phyloP scores from a whole-genome alignment of 2,329 filamentous ascomycete genomes.

The Sporothrix pallida region DNA sequence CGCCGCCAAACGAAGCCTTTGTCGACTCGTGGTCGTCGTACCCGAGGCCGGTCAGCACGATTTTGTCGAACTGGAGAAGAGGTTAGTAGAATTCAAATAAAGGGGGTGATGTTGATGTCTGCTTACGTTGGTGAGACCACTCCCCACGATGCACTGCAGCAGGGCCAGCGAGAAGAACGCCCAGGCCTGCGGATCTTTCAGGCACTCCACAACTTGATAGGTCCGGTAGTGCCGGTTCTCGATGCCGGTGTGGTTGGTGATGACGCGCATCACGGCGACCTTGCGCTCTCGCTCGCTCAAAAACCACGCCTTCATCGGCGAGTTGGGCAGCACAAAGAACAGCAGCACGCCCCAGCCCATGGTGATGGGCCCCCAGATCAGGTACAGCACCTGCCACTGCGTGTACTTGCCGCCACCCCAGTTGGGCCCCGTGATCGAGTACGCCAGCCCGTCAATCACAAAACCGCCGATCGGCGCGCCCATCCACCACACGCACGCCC shows the following conservation, averaged over 20 bases:
- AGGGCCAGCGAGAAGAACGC: slow-evolving; percentile 43
- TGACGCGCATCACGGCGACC: slow-evolving; percentile 44
- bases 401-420: slow-evolving; percentile 32
- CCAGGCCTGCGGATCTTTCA: slow-evolving; percentile 45
- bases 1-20: slow-evolving; percentile 32
- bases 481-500: slow-evolving; percentile 35
- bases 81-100: background rate
- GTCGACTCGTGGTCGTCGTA: slow-evolving; percentile 57
- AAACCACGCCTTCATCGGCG: slow-evolving; percentile 48
- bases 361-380: slow-evolving; percentile 45
- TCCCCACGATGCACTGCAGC: slow-evolving; percentile 43
- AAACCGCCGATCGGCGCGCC: slow-evolving; percentile 33
- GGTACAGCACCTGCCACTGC: slow-evolving; percentile 43
- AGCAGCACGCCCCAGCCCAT: slow-evolving; percentile 42
- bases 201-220: slow-evolving; percentile 45
- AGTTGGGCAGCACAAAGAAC: slow-evolving; percentile 48
- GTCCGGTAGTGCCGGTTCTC: slow-evolving; percentile 44
- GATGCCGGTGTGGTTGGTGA: slow-evolving; percentile 47
- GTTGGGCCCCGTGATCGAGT: slow-evolving; percentile 28
- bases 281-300: slow-evolving; percentile 41
- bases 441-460: slow-evolving; percentile 30
- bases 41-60: slow-evolving; percentile 62
- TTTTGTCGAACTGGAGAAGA: slow-evolving; percentile 48
- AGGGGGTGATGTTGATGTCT: background rate
- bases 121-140: slow-evolving; percentile 40